phyloP scores from a whole-genome alignment of 257 asterid genomes.

The Nicotiana benthamiana region DNA sequence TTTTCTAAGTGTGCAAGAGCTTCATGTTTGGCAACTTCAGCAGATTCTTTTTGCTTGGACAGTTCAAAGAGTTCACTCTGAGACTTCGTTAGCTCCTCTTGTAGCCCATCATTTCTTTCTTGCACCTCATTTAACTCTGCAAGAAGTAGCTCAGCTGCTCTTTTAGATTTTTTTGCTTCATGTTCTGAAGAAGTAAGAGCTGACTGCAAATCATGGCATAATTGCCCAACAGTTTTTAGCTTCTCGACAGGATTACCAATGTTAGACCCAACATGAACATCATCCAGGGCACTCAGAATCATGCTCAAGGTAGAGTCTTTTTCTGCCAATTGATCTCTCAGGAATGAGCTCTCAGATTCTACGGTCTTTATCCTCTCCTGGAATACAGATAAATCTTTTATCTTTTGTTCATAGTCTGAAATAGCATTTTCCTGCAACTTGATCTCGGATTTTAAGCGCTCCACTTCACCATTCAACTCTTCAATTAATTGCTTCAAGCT shows the following conservation, averaged over 20 bases:
- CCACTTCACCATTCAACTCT: constrained; percentile 56
- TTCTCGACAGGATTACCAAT: constrained; percentile 48
- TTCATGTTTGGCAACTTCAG: constrained; percentile 58
- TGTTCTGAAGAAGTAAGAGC: constrained; percentile 45
- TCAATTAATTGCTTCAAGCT: constrained; percentile 74
- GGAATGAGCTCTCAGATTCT: constrained; percentile 55
- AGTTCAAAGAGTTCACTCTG: constrained; percentile 47
- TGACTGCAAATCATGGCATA: constrained; percentile 38
- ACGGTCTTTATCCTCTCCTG: constrained; percentile 50
- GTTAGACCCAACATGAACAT: constrained; percentile 35
- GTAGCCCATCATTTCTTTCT: constrained; percentile 85
- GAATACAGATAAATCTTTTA: constrained; percentile 37
- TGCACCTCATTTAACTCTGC: constrained; percentile 97
- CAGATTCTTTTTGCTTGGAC: constrained; percentile 53
- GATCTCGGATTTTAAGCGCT: constrained; percentile 46
- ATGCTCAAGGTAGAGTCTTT: constrained; percentile 47
- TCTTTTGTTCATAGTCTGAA: constrained; percentile 46
- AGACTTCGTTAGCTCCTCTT: constrained; percentile 71
- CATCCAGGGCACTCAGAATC: constrained; percentile 42
- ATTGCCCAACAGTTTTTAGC: constrained; percentile 41
- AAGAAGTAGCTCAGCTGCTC: constrained; percentile 85
- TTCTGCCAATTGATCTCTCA: constrained; percentile 58
- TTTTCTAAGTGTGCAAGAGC: constrained; percentile 59
- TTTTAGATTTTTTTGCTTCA: constrained; percentile 74
- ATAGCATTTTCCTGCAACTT: constrained; percentile 38